Evolutionary conservation across 1,284 basidiomycete genomes (phyloP).

Genomic region (Cutaneotrichosporon dermatis): DNA sequence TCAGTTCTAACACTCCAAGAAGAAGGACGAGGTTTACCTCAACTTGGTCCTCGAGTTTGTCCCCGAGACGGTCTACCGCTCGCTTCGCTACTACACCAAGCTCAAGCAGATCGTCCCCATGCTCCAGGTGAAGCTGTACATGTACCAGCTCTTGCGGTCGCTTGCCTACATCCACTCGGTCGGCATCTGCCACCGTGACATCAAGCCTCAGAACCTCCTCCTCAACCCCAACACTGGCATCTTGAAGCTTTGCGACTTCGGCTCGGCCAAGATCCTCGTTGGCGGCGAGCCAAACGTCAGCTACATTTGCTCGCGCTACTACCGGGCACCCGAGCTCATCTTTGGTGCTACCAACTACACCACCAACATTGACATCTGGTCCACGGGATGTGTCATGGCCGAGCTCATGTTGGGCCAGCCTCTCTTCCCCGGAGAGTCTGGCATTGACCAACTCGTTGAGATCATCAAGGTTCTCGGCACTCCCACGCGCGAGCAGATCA

Average conservation of each 20-base stretch:
- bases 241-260: slow-evolving; percentile 98
- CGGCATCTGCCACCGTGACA: slow-evolving; percentile 90
- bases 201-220: slow-evolving; percentile 98
- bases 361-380: slow-evolving; percentile 99
- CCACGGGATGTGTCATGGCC: slow-evolving; percentile 99
- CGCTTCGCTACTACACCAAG: slow-evolving; percentile 97
- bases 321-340: slow-evolving; percentile 97
- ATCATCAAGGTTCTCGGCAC: slow-evolving; percentile 99
- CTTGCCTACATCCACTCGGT: slow-evolving; percentile 23
- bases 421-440: slow-evolving; percentile 97
- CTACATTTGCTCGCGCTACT: slow-evolving; percentile 99
- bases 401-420: slow-evolving; percentile 99
- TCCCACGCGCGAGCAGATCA: slow-evolving; percentile 97
- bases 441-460: slow-evolving; percentile 99
- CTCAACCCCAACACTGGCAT: slow-evolving; percentile 95
- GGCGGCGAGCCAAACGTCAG: slow-evolving; percentile 98
- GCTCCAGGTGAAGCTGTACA: slow-evolving; percentile 83
- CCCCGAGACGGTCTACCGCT: slow-evolving; percentile 98
- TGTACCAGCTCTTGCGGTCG: slow-evolving; percentile 70
- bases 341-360: slow-evolving; percentile 99
- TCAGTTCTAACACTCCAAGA: slow-evolving; percentile 1
- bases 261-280: slow-evolving; percentile 96
- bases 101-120: slow-evolving; percentile 99
- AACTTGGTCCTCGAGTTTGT: slow-evolving; percentile 99
- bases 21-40: slow-evolving; percentile 99